phyloP scores from a whole-genome alignment of 108 stramenopile genomes.

The Schizochytrium sp. region DNA sequence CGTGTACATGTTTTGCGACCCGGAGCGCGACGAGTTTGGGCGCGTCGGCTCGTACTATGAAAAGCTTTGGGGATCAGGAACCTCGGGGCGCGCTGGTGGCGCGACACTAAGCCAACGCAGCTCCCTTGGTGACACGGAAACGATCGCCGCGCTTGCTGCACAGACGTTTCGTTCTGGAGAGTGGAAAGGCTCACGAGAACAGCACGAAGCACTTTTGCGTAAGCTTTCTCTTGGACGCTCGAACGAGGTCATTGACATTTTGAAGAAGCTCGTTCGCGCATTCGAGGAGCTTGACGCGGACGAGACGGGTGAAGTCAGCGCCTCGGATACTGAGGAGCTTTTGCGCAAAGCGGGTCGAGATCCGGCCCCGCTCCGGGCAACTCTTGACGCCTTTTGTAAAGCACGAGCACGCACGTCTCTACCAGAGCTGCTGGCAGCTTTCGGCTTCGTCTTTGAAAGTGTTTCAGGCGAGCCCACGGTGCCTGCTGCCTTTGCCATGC shows the following conservation, averaged over 20 bases:
- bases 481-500: neutral
- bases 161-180: neutral
- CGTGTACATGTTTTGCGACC: neutral
- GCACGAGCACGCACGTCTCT: neutral
- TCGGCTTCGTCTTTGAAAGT: neutral
- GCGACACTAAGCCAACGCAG: neutral
- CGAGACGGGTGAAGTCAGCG: neutral
- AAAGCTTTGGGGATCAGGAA: neutral
- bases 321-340: neutral
- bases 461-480: neutral
- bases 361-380: neutral
- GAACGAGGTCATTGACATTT: neutral
- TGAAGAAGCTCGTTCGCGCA: neutral
- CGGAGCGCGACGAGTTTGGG: neutral
- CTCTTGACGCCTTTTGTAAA: neutral
- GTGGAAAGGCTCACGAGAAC: neutral
- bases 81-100: neutral
- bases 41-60: slow-evolving; percentile 9
- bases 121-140: neutral
- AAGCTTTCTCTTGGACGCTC: neutral
- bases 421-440: neutral
- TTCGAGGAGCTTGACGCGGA: neutral
- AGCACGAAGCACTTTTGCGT: neutral
- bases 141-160: neutral
- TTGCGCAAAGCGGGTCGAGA: neutral